phyloP scores from a whole-genome alignment of 2,329 filamentous ascomycete genomes.

The Ophiostoma fasciatum region DNA sequence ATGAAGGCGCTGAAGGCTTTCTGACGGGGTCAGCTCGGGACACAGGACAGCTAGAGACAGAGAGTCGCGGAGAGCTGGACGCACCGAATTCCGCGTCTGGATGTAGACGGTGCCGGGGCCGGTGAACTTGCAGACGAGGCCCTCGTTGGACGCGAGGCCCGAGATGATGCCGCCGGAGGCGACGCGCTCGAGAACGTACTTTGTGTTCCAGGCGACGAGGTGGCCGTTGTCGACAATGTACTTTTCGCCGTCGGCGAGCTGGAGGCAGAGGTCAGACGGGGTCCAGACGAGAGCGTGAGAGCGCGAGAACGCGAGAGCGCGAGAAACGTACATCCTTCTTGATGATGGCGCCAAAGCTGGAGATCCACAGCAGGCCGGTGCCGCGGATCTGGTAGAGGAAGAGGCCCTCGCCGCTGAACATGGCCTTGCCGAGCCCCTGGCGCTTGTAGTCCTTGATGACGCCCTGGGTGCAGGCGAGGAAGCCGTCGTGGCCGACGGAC shows the following conservation, averaged over 20 bases:
- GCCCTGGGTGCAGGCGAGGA: constrained; percentile 74
- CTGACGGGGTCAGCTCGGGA: too few species aligned
- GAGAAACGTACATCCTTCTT: constrained; percentile 66
- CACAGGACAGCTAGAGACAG: too few species aligned
- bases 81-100: constrained; percentile 74
- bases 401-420: constrained; percentile 86
- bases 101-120: constrained; percentile 84
- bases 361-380: constrained; percentile 71
- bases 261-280: neutral
- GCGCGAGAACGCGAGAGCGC: neutral
- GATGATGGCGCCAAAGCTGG: constrained; percentile 89
- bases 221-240: constrained; percentile 92
- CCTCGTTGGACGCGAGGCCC: constrained; percentile 67
- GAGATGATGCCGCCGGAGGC: constrained; percentile 88
- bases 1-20: constrained; percentile 38
- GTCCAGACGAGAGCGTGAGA: constrained; percentile 5
- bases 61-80: too few species aligned
- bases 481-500: constrained; percentile 77
- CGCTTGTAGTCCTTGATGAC: constrained; percentile 76
- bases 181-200: constrained; percentile 81
- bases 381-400: constrained; percentile 82
- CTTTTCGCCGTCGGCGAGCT: constrained; percentile 55
- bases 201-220: constrained; percentile 91
- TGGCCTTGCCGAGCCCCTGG: constrained; percentile 74
- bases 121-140: constrained; percentile 86